Conservation (phyloP, 768 basidiomycete genomes). For the Podaxis sp. region DNA sequence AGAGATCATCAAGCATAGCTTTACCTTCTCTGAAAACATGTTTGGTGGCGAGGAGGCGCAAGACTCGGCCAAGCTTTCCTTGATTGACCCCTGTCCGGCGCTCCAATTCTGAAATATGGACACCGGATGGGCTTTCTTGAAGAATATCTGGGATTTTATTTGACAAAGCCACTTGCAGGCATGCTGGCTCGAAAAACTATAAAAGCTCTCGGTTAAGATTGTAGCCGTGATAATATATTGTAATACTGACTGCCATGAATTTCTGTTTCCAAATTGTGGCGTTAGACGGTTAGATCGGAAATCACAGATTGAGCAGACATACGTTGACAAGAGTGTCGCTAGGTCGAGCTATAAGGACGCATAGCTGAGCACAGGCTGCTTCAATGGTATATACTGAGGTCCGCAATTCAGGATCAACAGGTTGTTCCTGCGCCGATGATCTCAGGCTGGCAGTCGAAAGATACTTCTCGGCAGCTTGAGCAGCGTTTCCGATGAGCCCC, state of each 20-base stretch:
- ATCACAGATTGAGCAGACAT: conserved; percentile 9
- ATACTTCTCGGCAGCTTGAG: conserved; percentile 24
- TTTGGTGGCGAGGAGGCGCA: conserved; percentile 39
- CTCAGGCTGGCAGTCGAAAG: conserved; percentile 26
- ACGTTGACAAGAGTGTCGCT: conserved; percentile 31
- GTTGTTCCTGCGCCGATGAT: conserved; percentile 24
- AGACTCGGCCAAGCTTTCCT: conserved; percentile 36
- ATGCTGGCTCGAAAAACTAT: conserved; percentile 32
- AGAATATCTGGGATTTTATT: conserved; percentile 40
- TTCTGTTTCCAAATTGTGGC: conserved; percentile 5
- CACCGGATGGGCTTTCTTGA: conserved; percentile 32
- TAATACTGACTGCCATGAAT: conserved; percentile 17
- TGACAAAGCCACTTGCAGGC: conserved; percentile 32
- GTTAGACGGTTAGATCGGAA: neutral
- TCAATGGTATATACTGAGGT: conserved; percentile 32
- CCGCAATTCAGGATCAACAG: conserved; percentile 26
- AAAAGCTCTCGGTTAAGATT: neutral
- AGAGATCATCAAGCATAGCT: neutral
- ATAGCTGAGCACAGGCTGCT: conserved; percentile 35
- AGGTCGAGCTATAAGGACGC: conserved; percentile 29
- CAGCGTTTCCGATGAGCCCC: conserved; percentile 21
- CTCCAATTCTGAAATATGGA: conserved; percentile 33
- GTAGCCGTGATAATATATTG: neutral
- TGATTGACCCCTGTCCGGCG: conserved; percentile 29
- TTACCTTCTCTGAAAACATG: conserved; percentile 37